These are phyloP conservation scores for Lachnum nothofagi DNA, from an alignment of 2,329 filamentous ascomycete species.

Conservation along the genomic window DNA sequence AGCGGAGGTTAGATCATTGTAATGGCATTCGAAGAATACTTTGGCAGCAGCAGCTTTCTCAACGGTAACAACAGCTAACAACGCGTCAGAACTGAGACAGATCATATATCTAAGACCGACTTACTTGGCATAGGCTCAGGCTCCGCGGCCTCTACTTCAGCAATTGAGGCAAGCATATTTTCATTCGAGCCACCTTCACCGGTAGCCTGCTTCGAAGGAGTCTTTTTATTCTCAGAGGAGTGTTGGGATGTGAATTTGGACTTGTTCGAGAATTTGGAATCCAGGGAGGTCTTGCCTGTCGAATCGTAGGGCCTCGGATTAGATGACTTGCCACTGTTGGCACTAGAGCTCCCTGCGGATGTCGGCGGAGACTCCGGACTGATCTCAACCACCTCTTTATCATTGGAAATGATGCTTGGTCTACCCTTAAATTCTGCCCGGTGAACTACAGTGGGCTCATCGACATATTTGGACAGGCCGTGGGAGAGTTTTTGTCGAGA, in stretches of 20 bases:
- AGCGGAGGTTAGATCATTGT: constrained; percentile 60
- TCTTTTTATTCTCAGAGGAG: constrained; percentile 29
- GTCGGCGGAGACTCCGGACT: constrained; percentile 24
- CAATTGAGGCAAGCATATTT: constrained; percentile 26
- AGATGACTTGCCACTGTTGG: constrained; percentile 29
- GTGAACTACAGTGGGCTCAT: constrained; percentile 40
- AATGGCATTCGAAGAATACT: constrained; percentile 80
- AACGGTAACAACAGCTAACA: constrained; percentile 49
- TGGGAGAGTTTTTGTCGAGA: constrained; percentile 36
- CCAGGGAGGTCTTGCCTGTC: constrained; percentile 34
- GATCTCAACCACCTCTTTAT: constrained; percentile 28
- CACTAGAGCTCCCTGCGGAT: constrained; percentile 26
- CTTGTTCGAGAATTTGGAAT: constrained; percentile 38
- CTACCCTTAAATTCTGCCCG: constrained; percentile 37
- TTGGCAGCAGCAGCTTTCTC: constrained; percentile 78
- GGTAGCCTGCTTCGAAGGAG: constrained; percentile 12
- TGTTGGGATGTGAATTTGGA: constrained; percentile 24
- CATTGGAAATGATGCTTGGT: constrained; percentile 34
- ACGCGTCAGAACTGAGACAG: background rate
- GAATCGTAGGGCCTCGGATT: constrained; percentile 26
- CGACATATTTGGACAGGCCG: constrained; percentile 36
- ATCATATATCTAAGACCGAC: background rate
- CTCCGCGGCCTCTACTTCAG: constrained; percentile 22
- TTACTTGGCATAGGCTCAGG: constrained; percentile 29
- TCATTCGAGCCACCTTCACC: constrained; percentile 22